Evolutionary conservation across 768 basidiomycete genomes (phyloP), one percentile per base, ranked within the genome.

Genomic region (Trametes maxima): DNA sequence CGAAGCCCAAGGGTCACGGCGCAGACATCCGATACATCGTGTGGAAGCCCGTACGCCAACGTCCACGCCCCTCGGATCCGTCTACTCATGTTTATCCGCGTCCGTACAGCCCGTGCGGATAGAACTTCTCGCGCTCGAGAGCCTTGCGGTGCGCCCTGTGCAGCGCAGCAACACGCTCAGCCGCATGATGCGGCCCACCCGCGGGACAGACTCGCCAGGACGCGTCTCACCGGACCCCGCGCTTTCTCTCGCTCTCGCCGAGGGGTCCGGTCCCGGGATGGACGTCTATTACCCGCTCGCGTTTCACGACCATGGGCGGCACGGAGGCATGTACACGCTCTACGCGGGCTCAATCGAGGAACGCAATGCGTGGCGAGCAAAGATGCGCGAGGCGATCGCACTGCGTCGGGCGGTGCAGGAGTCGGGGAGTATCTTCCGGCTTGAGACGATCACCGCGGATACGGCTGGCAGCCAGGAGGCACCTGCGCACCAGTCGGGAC

Each of bases 291-390:
- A 75, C 63, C 82, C 81, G 0, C 77, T 81, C 67, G 76, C 76
- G 28, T 77, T 82, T 63, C 73, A 75, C 36, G 77, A 78, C 64
- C 75, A 77, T 48, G 81, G 80, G 19, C 75, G 79, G 22, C 73
- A 76, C 36, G 77, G 79, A 3, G 80, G 79, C 2, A 69, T 76
- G 47, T 80, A 81, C 54, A 77, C 77, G 13, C 69, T 82, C n/a
- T 83, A 79, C 70, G 76, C 80, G 17, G 78, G 80, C 42, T 73
- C 75, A 0, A 65, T 70, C 5, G 71, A 74, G 2, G 72, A 70
- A 4, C 71, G 81, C 8, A 62, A 68, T 12, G 77, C 78, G 53
- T 84, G 82, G 82, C 73, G 77, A 58, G 67, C 71, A 45, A 78
- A 76, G 65, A 69, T 83, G 2, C 69, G 76, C 33, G 77, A 80